These are phyloP conservation scores for Alternaria sp. DNA, from an alignment of 2,329 filamentous ascomycete species.

Conservation along the genomic window DNA sequence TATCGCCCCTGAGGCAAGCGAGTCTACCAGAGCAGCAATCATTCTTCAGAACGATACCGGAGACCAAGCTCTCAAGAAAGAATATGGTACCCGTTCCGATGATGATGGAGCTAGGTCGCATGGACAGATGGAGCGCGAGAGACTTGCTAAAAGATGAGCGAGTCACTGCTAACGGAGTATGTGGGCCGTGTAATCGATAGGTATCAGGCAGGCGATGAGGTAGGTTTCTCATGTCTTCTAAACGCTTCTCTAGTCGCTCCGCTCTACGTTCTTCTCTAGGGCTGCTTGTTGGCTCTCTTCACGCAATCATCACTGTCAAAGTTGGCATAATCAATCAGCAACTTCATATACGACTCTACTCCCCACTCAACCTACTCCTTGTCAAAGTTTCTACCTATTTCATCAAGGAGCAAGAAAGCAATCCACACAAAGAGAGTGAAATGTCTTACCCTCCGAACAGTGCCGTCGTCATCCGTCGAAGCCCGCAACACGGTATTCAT, in stretches of 20 bases:
- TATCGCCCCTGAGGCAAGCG: background rate
- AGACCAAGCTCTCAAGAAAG: background rate
- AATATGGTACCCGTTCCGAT: background rate
- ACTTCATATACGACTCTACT: background rate
- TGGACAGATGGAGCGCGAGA: background rate
- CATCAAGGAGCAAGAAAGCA: background rate
- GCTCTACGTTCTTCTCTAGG: background rate
- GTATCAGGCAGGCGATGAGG: background rate
- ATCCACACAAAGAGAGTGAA: background rate
- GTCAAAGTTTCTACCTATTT: background rate
- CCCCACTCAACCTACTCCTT: background rate
- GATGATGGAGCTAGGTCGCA: background rate
- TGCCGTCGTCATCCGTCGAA: constrained; percentile 3
- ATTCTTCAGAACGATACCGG: background rate
- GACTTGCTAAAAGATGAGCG: background rate
- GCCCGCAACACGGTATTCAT: constrained; percentile 10
- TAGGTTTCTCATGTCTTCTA: background rate
- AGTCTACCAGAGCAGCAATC: background rate
- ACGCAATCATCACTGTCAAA: background rate
- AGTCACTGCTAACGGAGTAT: background rate
- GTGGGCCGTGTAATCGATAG: background rate
- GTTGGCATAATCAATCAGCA: background rate
- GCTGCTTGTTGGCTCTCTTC: background rate
- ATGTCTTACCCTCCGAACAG: constrained; percentile 12
- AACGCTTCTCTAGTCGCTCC: background rate